These are phyloP conservation scores for Panellus pusillus DNA, from an alignment of 768 basidiomycete species.

Conservation along the genomic window DNA sequence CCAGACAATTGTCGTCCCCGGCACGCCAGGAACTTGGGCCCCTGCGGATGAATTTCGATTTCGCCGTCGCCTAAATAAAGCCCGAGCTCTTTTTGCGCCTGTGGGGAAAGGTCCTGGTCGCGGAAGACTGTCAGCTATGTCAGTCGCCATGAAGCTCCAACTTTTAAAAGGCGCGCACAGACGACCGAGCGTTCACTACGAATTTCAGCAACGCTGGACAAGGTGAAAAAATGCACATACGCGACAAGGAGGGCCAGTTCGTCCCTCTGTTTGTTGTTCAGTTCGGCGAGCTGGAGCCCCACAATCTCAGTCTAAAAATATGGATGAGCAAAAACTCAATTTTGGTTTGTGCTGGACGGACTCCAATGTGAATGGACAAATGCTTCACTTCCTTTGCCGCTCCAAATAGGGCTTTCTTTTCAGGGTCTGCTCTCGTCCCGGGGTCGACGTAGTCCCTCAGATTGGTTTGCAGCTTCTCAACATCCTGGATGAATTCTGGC, in stretches of 20 bases:
- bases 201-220: no score
- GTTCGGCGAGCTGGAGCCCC: no score
- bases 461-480: slow-evolving; percentile 22
- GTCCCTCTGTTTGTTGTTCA: no score
- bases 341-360: no score
- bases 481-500: slow-evolving; percentile 23
- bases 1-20: slow-evolving; percentile 22
- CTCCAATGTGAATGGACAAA: slow-evolving; percentile 20
- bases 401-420: slow-evolving; percentile 23
- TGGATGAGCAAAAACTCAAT: no score
- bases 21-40: slow-evolving; percentile 21
- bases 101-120: slow-evolving; percentile 21
- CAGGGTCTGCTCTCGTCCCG: slow-evolving; percentile 20
- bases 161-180: neutral
- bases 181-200: slow-evolving; percentile 21
- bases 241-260: no score
- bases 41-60: slow-evolving; percentile 24
- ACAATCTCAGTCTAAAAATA: slow-evolving; percentile 24
- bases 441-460: slow-evolving; percentile 22
- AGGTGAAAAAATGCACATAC: slow-evolving; percentile 4
- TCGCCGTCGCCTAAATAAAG: slow-evolving; percentile 23
- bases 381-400: slow-evolving; percentile 22
- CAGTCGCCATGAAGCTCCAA: no score
- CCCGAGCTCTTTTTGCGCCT: slow-evolving; percentile 20
- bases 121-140: slow-evolving; percentile 24